A percentile compares a stretch with the other conserved stretches of the same genome.
phyloP scores from a whole-genome alignment of 495 filamentous ascomycete species.

The Neurospora discreta region DNA sequence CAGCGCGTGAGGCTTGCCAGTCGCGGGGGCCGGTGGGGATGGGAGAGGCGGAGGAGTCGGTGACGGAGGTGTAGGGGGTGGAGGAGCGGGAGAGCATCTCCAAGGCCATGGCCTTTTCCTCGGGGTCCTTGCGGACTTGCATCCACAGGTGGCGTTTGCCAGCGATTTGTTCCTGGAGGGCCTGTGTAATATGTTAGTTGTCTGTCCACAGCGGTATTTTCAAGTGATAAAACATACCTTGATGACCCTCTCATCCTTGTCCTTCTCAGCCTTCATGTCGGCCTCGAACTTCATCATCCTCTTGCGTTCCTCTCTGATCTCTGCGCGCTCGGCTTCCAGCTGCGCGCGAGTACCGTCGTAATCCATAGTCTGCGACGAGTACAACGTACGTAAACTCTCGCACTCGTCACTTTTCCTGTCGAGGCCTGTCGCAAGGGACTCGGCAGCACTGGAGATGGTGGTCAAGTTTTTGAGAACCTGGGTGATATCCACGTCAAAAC shows the following conservation, averaged over 20 bases:
- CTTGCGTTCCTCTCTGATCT: background rate
- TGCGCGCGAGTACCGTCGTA: background rate
- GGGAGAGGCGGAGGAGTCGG: background rate
- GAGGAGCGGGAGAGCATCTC: background rate
- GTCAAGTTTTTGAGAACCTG: conserved; percentile 1
- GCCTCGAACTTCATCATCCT: background rate
- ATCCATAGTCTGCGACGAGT: background rate
- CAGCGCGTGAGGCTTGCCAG: background rate
- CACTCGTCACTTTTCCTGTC: background rate
- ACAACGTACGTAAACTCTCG: accelerated
- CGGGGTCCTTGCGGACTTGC: conserved; percentile 9
- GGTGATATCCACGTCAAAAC: background rate
- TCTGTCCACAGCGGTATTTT: background rate
- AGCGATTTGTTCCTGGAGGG: conserved; percentile 12
- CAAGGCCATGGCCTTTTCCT: conserved; percentile 4
- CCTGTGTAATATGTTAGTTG: background rate
- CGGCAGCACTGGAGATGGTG: background rate
- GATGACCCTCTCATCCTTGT: conserved; percentile 3
- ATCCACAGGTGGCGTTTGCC: conserved; percentile 17
- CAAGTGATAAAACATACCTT: conserved; percentile 2
- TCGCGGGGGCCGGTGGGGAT: background rate
- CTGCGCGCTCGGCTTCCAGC: background rate
- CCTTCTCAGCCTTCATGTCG: background rate
- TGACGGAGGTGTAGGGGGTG: background rate
- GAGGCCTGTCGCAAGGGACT: background rate